These are phyloP conservation scores for Clavaria fumosa DNA, from an alignment of 768 basidiomycete species.

Conservation along the genomic window DNA sequence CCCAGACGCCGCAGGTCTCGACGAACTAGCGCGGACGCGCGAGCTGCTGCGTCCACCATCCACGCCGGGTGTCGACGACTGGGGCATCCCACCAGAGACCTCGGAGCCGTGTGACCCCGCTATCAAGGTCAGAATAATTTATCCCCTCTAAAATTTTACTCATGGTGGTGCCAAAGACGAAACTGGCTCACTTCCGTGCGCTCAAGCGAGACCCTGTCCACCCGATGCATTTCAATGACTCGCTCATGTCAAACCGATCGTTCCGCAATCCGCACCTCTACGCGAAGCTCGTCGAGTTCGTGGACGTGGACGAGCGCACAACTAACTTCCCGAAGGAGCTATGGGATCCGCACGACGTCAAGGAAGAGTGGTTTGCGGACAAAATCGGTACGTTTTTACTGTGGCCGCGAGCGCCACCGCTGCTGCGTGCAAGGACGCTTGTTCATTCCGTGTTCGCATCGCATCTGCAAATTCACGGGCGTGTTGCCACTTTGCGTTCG, in stretches of 20 bases:
- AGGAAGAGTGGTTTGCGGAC: slow-evolving; percentile 61
- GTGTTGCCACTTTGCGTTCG: neutral
- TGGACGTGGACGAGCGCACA: slow-evolving; percentile 78
- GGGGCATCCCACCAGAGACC: slow-evolving; percentile 59
- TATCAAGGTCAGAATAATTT: slow-evolving; percentile 33
- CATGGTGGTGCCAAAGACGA: slow-evolving; percentile 35
- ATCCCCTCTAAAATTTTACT: neutral
- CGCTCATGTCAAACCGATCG: slow-evolving; percentile 79
- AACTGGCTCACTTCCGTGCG: slow-evolving; percentile 61
- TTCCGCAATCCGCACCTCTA: slow-evolving; percentile 98
- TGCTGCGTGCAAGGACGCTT: slow-evolving; percentile 3
- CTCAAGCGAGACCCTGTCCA: slow-evolving; percentile 47
- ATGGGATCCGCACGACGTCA: slow-evolving; percentile 58
- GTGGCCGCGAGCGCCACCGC: neutral
- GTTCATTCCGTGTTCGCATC: slow-evolving; percentile 15
- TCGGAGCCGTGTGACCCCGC: slow-evolving; percentile 41
- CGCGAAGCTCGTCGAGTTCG: slow-evolving; percentile 86
- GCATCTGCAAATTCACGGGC: neutral
- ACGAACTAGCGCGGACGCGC: slow-evolving; percentile 41
- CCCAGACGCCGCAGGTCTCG: slow-evolving; percentile 17
- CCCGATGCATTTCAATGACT: slow-evolving; percentile 90
- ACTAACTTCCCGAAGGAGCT: slow-evolving; percentile 62
- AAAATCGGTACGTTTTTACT: slow-evolving; percentile 49
- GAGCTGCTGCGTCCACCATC: slow-evolving; percentile 43
- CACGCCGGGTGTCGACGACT: slow-evolving; percentile 49